Evolutionary conservation across 106 monocot species (phyloP), one percentile per base, ranked within the genome.

Genomic region (Dioscorea alata): DNA sequence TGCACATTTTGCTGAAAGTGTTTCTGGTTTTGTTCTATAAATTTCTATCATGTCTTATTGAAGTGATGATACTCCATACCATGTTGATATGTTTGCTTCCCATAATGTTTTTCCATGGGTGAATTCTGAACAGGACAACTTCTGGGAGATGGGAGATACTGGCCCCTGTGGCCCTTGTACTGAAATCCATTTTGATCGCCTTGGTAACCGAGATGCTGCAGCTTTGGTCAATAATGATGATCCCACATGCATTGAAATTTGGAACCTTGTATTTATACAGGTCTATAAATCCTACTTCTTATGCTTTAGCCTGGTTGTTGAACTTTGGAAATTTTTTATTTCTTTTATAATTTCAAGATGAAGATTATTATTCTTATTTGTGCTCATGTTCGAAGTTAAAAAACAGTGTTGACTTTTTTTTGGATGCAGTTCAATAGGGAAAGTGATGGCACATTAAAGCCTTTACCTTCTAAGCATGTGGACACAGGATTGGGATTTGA

Each of bases 211-310:
- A 28, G 89, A 96, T 82, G 96, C 96, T 71, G 79, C 96, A 63
- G 79, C 86, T 20, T 76, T 96, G 75, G 96, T 96, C 51, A 96
- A 96, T 66, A 92, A 86, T 73, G 96, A 96, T 79, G 96, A 96
- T 74, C 96, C 96, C 16, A 92, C 96, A 21, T 96, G 96, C 72
- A 92, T 96, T 63, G 96, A 96, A 68, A 96, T 96, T 48, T 96
- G 96, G 96, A 92, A 96, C 71, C 86, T 96, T 74, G 96, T 96
- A 24, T 96, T 96, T 69, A 96, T 96, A 86, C 96, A 96, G 89
- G 96, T 96, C 12, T 49, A 33, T 15, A 57, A 35, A 18, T 24
- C 63, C 51, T 17, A 22, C 34, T 0, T 51, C 21, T 24, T 67
- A 58, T 34, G 16, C 15, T 64, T 17, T 2, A 19, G 48, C 6